Conservation (phyloP, 2,329 filamentous ascomycete genomes). For the Apiospora rasikravindrae region DNA sequence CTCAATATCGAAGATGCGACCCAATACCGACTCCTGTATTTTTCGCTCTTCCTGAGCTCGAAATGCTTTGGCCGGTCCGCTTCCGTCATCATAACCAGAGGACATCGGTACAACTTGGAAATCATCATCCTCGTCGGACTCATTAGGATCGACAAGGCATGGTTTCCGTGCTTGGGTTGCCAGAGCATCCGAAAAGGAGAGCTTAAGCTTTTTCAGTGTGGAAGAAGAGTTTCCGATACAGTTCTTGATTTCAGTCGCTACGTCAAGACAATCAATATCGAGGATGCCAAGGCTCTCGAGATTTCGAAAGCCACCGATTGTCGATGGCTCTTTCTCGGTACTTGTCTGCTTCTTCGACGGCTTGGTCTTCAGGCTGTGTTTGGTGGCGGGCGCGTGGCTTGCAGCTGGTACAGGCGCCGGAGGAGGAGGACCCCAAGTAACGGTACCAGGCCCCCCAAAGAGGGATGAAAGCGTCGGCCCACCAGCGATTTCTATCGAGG, state of each 20-base stretch:
- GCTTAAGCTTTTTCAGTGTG: slow-evolving; percentile 58
- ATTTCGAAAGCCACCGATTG: slow-evolving; percentile 61
- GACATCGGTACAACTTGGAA: slow-evolving; percentile 50
- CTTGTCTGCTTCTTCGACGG: slow-evolving; percentile 37
- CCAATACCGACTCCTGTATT: slow-evolving; percentile 58
- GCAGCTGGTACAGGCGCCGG: slow-evolving; percentile 36
- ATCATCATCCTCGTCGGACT: slow-evolving; percentile 61
- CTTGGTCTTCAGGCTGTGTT: slow-evolving; percentile 42
- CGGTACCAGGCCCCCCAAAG: slow-evolving; percentile 21
- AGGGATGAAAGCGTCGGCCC: not conserved
- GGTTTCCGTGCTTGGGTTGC: slow-evolving; percentile 54
- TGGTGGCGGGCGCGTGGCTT: slow-evolving; percentile 42
- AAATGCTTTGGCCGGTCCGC: slow-evolving; percentile 50
- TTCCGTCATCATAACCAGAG: slow-evolving; percentile 41
- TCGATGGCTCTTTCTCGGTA: slow-evolving; percentile 50
- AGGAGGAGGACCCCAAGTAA: slow-evolving; percentile 23
- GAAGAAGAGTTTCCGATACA: slow-evolving; percentile 61
- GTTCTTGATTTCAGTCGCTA: slow-evolving; percentile 59
- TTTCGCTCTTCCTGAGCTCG: slow-evolving; percentile 60
- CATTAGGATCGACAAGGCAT: slow-evolving; percentile 48
- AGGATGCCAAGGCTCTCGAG: slow-evolving; percentile 60
- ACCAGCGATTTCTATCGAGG: slow-evolving; percentile 9
- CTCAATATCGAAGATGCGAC: slow-evolving; percentile 58
- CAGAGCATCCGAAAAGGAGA: slow-evolving; percentile 63
- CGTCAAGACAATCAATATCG: slow-evolving; percentile 65